These are phyloP conservation scores for Flaveria linearis DNA, from an alignment of 129 eudicot genomes.

Conservation along the genomic window DNA sequence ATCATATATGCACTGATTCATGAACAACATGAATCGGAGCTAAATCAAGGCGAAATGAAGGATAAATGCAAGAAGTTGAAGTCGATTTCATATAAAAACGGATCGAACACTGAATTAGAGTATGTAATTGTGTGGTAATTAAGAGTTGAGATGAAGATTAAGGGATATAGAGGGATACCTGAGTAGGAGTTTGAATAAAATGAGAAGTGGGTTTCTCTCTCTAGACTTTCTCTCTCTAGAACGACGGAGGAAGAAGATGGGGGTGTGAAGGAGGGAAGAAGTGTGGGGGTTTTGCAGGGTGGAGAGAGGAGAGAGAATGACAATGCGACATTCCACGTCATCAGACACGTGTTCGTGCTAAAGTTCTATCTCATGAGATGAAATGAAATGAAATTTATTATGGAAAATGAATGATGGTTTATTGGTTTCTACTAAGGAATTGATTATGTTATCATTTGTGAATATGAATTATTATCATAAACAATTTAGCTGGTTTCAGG, in stretches of 20 bases:
- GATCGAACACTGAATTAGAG: constrained; percentile 11
- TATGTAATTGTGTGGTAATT: constrained; percentile 11
- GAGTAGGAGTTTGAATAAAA: neutral
- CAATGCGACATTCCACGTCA: constrained; percentile 85
- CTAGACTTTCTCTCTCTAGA: constrained; percentile 49
- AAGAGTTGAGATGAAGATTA: constrained; percentile 1
- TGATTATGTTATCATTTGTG: too few species aligned
- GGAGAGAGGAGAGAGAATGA: constrained; percentile 51
- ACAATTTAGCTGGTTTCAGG: too few species aligned
- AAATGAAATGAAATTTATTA: neutral
- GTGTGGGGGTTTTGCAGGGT: constrained; percentile 47
- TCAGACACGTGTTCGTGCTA: constrained; percentile 64
- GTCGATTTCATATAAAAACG: neutral
- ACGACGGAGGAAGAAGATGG: constrained; percentile 23
- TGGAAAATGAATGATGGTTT: neutral
- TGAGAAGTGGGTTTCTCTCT: constrained; percentile 38
- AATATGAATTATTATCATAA: too few species aligned
- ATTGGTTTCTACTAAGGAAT: neutral
- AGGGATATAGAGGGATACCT: constrained; percentile 14
- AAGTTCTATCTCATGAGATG: neutral
- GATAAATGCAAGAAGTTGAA: neutral
- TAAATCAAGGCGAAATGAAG: constrained; percentile 4
- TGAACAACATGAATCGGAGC: neutral
- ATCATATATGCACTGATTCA: too few species aligned
- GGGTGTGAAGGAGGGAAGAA: constrained; percentile 6